phyloP scores from a whole-genome alignment of 441 rosid genomes.

The Jatropha multifida region DNA sequence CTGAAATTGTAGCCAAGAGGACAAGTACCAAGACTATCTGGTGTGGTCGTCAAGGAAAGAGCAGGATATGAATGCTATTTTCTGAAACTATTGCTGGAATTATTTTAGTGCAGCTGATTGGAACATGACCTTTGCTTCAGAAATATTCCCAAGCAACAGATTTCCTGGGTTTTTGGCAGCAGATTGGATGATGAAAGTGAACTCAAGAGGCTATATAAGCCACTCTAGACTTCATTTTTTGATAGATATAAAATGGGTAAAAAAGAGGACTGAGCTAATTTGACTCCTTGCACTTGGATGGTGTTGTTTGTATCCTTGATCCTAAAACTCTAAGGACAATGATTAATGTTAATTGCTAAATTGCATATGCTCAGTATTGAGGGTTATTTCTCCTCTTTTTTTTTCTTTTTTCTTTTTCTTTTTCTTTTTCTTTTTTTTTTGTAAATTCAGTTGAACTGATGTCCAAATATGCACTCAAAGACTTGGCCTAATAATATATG shows the following conservation, averaged over 20 bases:
- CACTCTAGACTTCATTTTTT: background rate
- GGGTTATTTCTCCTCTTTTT: too few relatives aligned
- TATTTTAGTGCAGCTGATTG: background rate
- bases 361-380: background rate
- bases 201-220: background rate
- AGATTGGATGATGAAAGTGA: background rate
- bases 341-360: background rate
- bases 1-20: constrained; percentile 35
- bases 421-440: too few relatives aligned
- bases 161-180: background rate
- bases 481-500: too few relatives aligned
- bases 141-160: background rate
- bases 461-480: too few relatives aligned
- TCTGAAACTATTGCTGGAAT: background rate
- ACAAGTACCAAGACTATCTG: constrained; percentile 24
- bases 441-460: too few relatives aligned
- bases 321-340: background rate
- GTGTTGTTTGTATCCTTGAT: background rate
- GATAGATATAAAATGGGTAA: background rate
- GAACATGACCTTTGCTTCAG: background rate
- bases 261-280: background rate
- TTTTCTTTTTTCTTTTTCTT: too few relatives aligned
- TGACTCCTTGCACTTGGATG: constrained; percentile 1
- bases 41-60: constrained; percentile 44
- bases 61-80: constrained; percentile 29